phyloP scores from a whole-genome alignment of 2,329 filamentous ascomycete species.

The Dothistroma septosporum region DNA sequence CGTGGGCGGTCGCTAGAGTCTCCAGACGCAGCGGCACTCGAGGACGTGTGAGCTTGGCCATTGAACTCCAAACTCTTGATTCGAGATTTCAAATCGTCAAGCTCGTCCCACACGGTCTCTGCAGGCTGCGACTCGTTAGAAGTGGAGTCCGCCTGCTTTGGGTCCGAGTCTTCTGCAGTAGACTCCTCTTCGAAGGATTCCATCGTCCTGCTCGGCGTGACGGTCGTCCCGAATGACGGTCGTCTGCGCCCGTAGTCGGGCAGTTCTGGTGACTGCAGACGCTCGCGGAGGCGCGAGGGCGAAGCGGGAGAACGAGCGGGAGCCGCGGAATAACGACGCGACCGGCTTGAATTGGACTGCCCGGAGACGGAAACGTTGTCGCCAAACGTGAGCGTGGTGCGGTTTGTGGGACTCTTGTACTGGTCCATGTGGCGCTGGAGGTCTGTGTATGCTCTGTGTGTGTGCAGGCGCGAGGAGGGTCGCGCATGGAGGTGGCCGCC shows the following conservation, averaged over 20 bases:
- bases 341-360: conserved; percentile 22
- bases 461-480: conserved; percentile 21
- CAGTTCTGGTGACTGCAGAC: conserved; percentile 27
- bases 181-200: conserved; percentile 22
- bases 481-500: conserved; percentile 19
- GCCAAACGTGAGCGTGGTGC: conserved; percentile 15
- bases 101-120: conserved; percentile 93
- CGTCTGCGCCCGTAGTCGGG: conserved; percentile 23
- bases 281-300: conserved; percentile 19
- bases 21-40: conserved; percentile 71
- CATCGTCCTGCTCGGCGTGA: conserved; percentile 3
- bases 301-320: conserved; percentile 23
- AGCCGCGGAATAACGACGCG: conserved; percentile 18
- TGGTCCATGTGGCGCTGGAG: conserved; percentile 20
- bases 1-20: conserved; percentile 75
- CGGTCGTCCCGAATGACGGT: conserved; percentile 23
- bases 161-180: conserved; percentile 41
- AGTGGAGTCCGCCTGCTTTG: conserved; percentile 54
- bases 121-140: conserved; percentile 85
- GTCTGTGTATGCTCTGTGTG: conserved; percentile 18
- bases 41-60: conserved; percentile 73
- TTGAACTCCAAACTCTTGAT: conserved; percentile 87
- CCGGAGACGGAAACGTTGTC: conserved; percentile 23
- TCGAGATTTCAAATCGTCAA: conserved; percentile 90
- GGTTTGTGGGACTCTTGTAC: conserved; percentile 15